These are phyloP conservation scores for Phytophthora idaei DNA, from an alignment of 352 stramenopile species.

Conservation along the genomic window DNA sequence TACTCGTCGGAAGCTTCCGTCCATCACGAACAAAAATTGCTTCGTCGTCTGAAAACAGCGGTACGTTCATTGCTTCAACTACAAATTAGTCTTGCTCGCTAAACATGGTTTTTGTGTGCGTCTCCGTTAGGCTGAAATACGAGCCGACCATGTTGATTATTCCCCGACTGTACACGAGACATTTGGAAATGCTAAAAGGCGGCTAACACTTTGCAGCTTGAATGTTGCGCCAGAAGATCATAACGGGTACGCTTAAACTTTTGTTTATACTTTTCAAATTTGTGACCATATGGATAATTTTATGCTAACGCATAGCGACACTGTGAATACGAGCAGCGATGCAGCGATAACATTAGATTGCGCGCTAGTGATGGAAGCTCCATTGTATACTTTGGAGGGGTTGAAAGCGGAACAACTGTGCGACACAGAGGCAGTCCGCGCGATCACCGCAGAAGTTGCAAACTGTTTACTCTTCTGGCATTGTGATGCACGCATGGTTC, in stretches of 20 bases:
- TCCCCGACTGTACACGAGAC: constrained; percentile 24
- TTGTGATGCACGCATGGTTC: constrained; percentile 46
- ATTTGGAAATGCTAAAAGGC: constrained; percentile 67
- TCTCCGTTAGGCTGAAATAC: constrained; percentile 20
- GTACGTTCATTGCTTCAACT: constrained; percentile 27
- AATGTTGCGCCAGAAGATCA: constrained; percentile 53
- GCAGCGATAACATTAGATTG: constrained; percentile 54
- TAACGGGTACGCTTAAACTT: constrained; percentile 40
- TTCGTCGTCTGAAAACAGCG: constrained; percentile 45
- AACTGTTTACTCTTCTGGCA: constrained; percentile 71
- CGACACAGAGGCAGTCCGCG: constrained; percentile 34
- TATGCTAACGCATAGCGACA: constrained; percentile 29
- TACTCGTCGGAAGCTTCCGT: constrained; percentile 45
- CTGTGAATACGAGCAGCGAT: constrained; percentile 40
- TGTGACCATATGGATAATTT: constrained; percentile 11
- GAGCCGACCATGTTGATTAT: constrained; percentile 30
- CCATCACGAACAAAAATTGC: constrained; percentile 48
- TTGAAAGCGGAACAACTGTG: constrained; percentile 40
- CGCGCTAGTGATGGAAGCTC: constrained; percentile 59
- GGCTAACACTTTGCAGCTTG: constrained; percentile 42
- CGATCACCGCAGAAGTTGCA: constrained; percentile 48
- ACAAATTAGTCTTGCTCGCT: not conserved
- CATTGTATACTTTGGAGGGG: constrained; percentile 54
- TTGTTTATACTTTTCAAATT: not conserved
- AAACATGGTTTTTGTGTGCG: not conserved